Evolutionary conservation across 225 moss, liverwort and hornwort genomes (phyloP).

Genomic region (Lunularia cruciata): DNA sequence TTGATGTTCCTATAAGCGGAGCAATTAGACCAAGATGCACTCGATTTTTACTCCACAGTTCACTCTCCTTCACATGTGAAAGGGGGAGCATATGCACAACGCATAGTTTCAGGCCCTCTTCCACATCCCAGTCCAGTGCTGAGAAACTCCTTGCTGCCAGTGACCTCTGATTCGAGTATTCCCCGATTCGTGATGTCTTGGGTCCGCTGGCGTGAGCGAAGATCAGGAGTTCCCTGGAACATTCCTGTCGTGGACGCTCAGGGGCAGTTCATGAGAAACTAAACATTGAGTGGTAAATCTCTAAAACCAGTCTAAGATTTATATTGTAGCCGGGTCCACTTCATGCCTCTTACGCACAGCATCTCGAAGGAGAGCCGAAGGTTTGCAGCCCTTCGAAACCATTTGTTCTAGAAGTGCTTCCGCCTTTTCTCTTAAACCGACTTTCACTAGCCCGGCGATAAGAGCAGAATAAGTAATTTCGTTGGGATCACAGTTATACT

Average conservation of each 20-base stretch:
- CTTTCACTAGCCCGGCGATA: constrained; percentile 29
- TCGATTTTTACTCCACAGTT: neutral
- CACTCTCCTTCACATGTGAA: neutral
- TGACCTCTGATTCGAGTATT: neutral
- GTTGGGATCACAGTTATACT: constrained; percentile 23
- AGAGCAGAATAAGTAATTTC: constrained; percentile 30
- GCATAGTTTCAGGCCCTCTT: neutral
- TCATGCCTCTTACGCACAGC: neutral
- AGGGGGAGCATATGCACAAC: neutral
- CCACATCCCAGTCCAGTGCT: neutral
- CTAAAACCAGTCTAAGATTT: neutral
- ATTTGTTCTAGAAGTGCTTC: constrained; percentile 24
- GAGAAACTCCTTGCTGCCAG: neutral
- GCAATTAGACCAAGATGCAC: neutral
- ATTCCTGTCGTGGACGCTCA: neutral
- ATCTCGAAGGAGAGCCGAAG: neutral
- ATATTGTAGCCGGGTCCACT: neutral
- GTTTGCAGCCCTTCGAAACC: constrained; percentile 25
- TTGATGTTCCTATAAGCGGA: neutral
- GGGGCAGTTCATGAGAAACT: neutral
- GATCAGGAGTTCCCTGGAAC: neutral
- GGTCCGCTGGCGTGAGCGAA: neutral
- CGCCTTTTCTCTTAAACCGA: constrained; percentile 22
- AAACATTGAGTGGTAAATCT: neutral
- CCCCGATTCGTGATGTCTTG: neutral